These are phyloP conservation scores for Syzygium syzygioides DNA, from an alignment of 441 rosid genomes.

Conservation along the genomic window DNA sequence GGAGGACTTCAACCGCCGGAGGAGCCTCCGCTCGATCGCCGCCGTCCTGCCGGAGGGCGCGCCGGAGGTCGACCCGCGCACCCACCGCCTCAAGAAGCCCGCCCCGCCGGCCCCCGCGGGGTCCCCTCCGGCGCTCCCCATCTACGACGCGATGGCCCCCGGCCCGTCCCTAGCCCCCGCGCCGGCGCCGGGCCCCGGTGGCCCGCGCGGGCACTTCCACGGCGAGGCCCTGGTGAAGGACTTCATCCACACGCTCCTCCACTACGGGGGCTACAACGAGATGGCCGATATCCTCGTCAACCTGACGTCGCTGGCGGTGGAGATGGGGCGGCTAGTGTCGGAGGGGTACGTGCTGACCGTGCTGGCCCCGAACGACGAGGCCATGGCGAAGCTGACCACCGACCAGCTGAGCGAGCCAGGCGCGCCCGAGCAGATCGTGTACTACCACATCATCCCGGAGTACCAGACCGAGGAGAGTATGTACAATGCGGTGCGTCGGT, in stretches of 20 bases:
- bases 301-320: conserved; percentile 80
- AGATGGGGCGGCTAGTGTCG: conserved; percentile 82
- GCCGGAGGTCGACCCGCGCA: conserved; percentile 3
- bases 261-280: conserved; percentile 89
- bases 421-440: conserved; percentile 82
- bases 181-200: conserved; percentile 91
- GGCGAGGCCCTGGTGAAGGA: conserved; percentile 81
- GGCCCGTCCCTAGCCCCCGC: conserved; percentile 91
- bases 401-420: conserved; percentile 89
- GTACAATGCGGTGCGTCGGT: conserved; percentile 89
- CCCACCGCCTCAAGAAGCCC: conserved; percentile 6
- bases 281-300: conserved; percentile 91
- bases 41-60: neutral
- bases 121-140: conserved; percentile 36
- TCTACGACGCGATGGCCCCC: conserved; percentile 77
- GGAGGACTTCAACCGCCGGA: conserved; percentile 3
- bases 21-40: neutral
- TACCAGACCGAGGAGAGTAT: conserved; percentile 99
- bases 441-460: conserved; percentile 84
- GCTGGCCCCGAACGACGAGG: conserved; percentile 85
- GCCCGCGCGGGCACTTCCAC: conserved; percentile 65
- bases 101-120: neutral
- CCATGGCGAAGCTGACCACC: conserved; percentile 86
- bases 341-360: conserved; percentile 86
- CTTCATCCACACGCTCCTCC: conserved; percentile 73